Evolutionary conservation across 257 asterid genomes (phyloP), one percentile per base, ranked within the genome.

Genomic region (Solanum commersonii): DNA sequence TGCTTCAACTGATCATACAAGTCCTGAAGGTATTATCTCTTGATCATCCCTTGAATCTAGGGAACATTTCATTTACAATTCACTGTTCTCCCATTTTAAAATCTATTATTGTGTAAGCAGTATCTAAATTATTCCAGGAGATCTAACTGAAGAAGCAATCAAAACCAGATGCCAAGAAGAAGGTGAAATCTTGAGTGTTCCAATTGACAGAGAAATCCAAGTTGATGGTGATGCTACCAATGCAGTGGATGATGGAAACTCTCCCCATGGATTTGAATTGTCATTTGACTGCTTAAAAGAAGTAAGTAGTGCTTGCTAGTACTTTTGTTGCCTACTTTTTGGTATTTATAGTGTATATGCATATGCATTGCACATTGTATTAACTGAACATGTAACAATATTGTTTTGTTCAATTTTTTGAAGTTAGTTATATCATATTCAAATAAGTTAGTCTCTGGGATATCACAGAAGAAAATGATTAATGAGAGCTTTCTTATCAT

Each of bases 21-120:
- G 82, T 88, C 44, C 91, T 85, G 88, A 92, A 91, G 98, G 98
- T 96, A 92, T 71, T 35, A 42, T 87, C 73, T 46, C 87, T 27
- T 78, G 34, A 13, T 81, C 42, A 44, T 84, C 68, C 34, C 20
- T 84, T 79, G 77, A 46, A n/a, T 74, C 49, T 33, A 10, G 70
- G 44, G 46, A 88, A 63, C 88, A n/a, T 49, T 74, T 87, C 74
- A 49, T 73, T 29, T 49, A 42, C 70, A 46, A n/a, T 77, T 35
- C 86, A 49, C 11, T 82, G 86, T 82, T 10, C 4, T 0, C 86
- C 86, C 37, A 49, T 49, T 82, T 82, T 40, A 29, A 10, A 82
- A 49, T 49, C 31, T 49, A 3, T 82, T 82, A 5, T 82, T 10
- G 2, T 31, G 86, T 31, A 52, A 82, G 13, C 86, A 22, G 15